Base-by-base conservation (phyloP, 2,329 filamentous ascomycete species). In the Xylogone sp. region DNA sequence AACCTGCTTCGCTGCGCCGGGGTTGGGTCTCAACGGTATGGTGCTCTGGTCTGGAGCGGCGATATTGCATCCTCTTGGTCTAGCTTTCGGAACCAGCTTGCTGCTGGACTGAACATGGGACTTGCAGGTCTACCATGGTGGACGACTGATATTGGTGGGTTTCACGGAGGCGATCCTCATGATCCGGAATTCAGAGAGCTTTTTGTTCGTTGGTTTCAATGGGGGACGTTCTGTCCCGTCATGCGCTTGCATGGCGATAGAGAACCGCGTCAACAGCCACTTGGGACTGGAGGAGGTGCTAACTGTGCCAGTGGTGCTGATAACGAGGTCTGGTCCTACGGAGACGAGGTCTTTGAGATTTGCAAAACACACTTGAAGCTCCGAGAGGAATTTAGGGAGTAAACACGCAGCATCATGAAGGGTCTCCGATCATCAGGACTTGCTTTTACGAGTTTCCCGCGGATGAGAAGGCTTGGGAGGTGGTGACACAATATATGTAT, bases 61-160 rank as follows among this genome's bases (percentile, higher is more conserved):
- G 84, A 87, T 59, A 84, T 87, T 52, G 83, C 83, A 0, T 82
- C 77, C 0, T 83, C 79, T 0, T 87, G 83, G 84, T 65, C 64
- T 2, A 81, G 75, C 21, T 72, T 86, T 45, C 74, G 79, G 3
- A 75, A 79, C 53, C 82, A 87, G 62, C 68, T 87, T 2, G 73
- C 80, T 0, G 83, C 84, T 0, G 84, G 84, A 0, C 68, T 87
- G 19, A 84, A 84, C 61, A 85, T 86, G 78, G 84, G 82, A 0
- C 67, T 87, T 3, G 73, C 81, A 0, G 84, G 84, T 0, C 73
- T 87, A 9, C 76, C 82, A 0, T 86, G 83, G 83, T 87, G 82
- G 81, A 87, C 84, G 0, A 87, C 83, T 1, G 84, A 87, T 58
- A 87, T 87, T 49, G 84, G 84, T 1, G 84, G 84, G 1, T 87